Evolutionary conservation across 2,329 filamentous ascomycete genomes (phyloP).

Genomic region (Didymella exigua): DNA sequence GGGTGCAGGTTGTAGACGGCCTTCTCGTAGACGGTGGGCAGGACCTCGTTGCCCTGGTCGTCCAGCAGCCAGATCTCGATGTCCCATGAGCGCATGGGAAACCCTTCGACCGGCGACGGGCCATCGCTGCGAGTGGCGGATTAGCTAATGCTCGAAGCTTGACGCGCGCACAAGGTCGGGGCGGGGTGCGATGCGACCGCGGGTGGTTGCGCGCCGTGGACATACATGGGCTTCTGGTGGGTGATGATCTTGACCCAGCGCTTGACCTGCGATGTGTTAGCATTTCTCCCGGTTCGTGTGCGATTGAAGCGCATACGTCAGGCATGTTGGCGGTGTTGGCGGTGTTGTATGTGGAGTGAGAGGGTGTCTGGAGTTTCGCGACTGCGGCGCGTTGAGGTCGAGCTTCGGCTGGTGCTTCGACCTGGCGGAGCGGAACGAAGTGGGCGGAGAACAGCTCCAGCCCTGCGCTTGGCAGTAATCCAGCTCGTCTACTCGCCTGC

Average conservation of each 20-base stretch:
- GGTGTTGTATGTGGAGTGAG: not conserved
- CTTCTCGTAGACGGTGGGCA: conserved; percentile 87
- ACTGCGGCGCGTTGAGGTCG: conserved; percentile 25
- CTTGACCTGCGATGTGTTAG: conserved; percentile 64
- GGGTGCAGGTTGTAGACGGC: conserved; percentile 92
- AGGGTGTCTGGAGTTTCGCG: conserved; percentile 12
- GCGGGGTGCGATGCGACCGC: conserved; percentile 12
- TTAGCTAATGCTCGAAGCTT: conserved; percentile 19
- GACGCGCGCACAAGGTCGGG: conserved; percentile 14
- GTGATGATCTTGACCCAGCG: conserved; percentile 92
- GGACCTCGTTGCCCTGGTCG: conserved; percentile 81
- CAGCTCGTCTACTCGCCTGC: conserved; percentile 8
- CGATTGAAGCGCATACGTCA: conserved; percentile 46
- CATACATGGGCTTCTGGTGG: conserved; percentile 86
- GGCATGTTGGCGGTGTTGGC: conserved; percentile 50
- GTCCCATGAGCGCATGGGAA: conserved; percentile 91
- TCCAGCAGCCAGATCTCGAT: conserved; percentile 85
- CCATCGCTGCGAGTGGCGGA: conserved; percentile 64
- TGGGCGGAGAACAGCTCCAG: conserved; percentile 17
- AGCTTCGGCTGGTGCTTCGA: conserved; percentile 26
- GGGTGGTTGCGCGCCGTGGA: conserved; percentile 33
- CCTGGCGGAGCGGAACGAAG: conserved; percentile 23
- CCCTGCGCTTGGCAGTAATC: conserved; percentile 19
- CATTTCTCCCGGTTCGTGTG: not conserved
- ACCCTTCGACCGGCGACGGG: conserved; percentile 80